Base-by-base conservation (phyloP, 495 filamentous ascomycete genomes). In the Cercophora sp. region DNA sequence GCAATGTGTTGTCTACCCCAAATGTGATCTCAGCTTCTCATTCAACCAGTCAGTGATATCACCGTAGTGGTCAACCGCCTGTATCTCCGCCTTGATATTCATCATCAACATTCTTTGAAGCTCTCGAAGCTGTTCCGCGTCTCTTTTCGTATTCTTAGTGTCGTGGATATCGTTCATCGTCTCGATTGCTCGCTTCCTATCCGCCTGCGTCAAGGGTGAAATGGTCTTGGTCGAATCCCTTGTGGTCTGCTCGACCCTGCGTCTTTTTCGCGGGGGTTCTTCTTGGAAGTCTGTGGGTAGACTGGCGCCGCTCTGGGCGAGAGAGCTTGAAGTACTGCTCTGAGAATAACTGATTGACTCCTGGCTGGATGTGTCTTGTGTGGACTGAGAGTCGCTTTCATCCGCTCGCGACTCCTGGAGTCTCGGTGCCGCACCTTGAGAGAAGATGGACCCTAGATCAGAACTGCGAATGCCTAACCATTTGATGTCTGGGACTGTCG, bases 1-100 rank as follows among this genome's bases (percentile, higher is more conserved):
- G n/a, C n/a, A n/a, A n/a, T n/a, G n/a, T n/a, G n/a, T n/a, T n/a
- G n/a, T n/a, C n/a, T n/a, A n/a, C n/a, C n/a, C n/a, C n/a, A n/a
- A n/a, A n/a, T n/a, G n/a, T n/a, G n/a, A n/a, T n/a, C n/a, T 32
- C 8, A 78, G 56, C 39, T 63, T 69, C 31, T 60, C 56, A 52
- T 88, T 78, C 46, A 93, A 70, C 88, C 89, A 91, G 1, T 61
- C 49, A 13, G 80, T 78, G 29, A 93, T 63, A 11, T 83, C 78
- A 0, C 77, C 76, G 22, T 69, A 64, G 16, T 80, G 73, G 52
- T 89, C 88, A 47, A 96, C 71, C 8, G 87, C 75, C 70, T 98
- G 88, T 54, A 93, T 92, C 69, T 98, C 93, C 2, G 85, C 88
- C 64, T 98, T 98, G 45, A 89, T 53, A 58, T 88, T 87, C 45